phyloP scores from a whole-genome alignment of 208 protist genomes.

The Ichthyophonus hoferi region DNA sequence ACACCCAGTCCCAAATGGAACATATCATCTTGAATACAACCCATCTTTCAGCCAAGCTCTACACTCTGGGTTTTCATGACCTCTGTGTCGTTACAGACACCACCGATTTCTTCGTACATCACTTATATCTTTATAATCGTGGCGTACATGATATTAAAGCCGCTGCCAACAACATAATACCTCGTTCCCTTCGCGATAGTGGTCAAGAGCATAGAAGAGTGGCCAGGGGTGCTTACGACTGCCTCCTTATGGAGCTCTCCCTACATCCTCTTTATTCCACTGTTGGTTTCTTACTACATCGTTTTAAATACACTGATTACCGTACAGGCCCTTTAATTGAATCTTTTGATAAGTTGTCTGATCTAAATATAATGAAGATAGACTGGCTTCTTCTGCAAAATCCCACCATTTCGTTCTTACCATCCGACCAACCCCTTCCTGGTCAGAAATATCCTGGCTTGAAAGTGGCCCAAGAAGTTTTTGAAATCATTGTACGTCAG shows the following conservation, averaged over 20 bases:
- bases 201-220: not conserved
- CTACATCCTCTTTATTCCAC: not conserved
- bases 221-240: not conserved
- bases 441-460: constrained; percentile 17
- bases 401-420: not conserved
- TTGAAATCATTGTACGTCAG: not conserved
- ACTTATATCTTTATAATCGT: not conserved
- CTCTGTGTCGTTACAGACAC: not conserved
- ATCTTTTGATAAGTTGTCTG: not conserved
- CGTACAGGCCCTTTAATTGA: not conserved
- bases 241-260: not conserved
- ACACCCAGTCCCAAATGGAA: not conserved
- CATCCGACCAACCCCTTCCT: not conserved
- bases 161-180: not conserved
- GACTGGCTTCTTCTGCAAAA: constrained; percentile 18
- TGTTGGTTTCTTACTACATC: not conserved
- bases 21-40: not conserved
- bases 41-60: not conserved
- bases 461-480: not conserved
- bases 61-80: constrained; percentile 12
- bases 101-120: not conserved
- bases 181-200: not conserved
- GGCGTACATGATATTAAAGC: not conserved
- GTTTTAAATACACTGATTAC: not conserved
- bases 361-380: not conserved